Percentiles rank a stretch among this genome's conserved stretches.
Conservation (phyloP, 1,284 basidiomycete species). For the Mycena sp. region DNA sequence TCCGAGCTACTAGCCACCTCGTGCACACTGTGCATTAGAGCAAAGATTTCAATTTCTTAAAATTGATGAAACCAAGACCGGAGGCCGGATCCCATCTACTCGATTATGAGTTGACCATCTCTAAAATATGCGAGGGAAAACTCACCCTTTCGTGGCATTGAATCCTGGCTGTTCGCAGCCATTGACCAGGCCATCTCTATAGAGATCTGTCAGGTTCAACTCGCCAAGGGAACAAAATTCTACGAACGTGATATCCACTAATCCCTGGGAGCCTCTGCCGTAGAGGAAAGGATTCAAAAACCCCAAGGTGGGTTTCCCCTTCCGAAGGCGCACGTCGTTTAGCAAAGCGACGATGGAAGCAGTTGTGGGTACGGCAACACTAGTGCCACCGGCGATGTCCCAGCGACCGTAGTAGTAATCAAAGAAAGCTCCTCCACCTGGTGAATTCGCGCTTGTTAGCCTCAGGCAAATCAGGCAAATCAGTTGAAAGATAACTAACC, state of each 20-base stretch:
- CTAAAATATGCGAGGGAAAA: not conserved
- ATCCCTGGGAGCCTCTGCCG: conserved; percentile 47
- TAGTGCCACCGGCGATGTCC: conserved; percentile 55
- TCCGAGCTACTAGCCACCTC: too few relatives aligned
- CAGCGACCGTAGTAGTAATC: conserved; percentile 21
- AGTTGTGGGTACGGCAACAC: conserved; percentile 64
- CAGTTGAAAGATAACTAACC: not conserved
- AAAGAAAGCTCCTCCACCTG: conserved; percentile 26
- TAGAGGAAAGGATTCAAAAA: conserved; percentile 73
- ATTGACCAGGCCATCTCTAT: conserved; percentile 13
- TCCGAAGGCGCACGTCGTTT: conserved; percentile 66
- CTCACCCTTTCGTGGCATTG: conserved; percentile 24
- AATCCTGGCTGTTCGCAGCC: conserved; percentile 26
- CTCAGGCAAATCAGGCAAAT: too few relatives aligned
- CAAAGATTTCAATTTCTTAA: conserved; percentile 11
- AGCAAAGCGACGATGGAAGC: conserved; percentile 65
- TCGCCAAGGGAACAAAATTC: not conserved
- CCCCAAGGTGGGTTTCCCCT: conserved; percentile 58
- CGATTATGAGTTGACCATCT: not conserved
- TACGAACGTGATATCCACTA: conserved; percentile 62
- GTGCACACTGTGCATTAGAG: too few relatives aligned
- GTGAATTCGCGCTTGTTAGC: not conserved
- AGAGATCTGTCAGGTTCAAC: not conserved
- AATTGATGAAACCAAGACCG: conserved; percentile 15
- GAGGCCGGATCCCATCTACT: conserved; percentile 21